Conservation (phyloP, 1,284 basidiomycete genomes). For the Sporisorium scitamineum region DNA sequence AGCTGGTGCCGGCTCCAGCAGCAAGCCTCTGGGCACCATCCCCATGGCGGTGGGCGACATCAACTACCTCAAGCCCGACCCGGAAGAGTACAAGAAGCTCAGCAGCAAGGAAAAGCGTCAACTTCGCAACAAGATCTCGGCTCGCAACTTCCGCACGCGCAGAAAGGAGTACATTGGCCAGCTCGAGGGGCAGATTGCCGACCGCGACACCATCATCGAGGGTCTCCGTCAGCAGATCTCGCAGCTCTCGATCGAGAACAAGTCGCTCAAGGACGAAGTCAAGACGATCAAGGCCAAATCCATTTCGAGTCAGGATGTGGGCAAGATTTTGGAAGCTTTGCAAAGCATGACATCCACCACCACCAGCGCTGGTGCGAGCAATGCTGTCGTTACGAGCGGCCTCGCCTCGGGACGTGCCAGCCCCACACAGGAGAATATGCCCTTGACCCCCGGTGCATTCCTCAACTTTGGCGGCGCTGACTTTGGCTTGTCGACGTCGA, state of each 20-base stretch:
- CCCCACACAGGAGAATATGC: constrained; percentile 22
- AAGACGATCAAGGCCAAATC: constrained; percentile 76
- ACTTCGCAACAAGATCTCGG: constrained; percentile 94
- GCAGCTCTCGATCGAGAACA: constrained; percentile 82
- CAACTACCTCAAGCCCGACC: constrained; percentile 73
- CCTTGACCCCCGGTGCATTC: constrained; percentile 33
- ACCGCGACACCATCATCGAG: constrained; percentile 89
- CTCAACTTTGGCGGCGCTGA: constrained; percentile 39
- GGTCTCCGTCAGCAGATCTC: constrained; percentile 87
- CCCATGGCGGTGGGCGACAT: constrained; percentile 43
- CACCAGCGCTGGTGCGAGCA: not conserved
- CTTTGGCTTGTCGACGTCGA: not conserved
- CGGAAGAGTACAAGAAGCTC: constrained; percentile 96
- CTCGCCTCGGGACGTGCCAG: constrained; percentile 24
- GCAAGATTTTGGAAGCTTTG: constrained; percentile 75
- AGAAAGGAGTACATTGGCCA: constrained; percentile 95
- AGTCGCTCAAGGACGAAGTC: constrained; percentile 74
- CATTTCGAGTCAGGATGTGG: constrained; percentile 56
- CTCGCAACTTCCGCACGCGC: constrained; percentile 90
- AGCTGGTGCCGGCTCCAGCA: not conserved
- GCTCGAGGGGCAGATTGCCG: constrained; percentile 91
- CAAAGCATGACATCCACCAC: constrained; percentile 75
- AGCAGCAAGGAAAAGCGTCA: constrained; percentile 95
- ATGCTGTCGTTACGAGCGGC: not conserved
- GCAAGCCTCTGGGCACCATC: constrained; percentile 42